phyloP scores from a whole-genome alignment of 331 rosid genomes.

The Quercus phellos region DNA sequence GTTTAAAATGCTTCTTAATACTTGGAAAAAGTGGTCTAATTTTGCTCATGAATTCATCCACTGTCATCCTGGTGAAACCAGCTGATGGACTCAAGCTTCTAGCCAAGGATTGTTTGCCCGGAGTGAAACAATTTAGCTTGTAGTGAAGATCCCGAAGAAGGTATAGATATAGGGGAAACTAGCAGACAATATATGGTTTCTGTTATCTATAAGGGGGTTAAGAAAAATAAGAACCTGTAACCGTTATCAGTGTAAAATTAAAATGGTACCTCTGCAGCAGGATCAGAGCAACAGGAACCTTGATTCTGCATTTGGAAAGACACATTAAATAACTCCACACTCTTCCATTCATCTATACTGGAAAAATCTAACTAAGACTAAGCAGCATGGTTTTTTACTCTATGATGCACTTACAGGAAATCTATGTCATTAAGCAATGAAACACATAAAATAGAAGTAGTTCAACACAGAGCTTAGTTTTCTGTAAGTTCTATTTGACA shows the following conservation, averaged over 20 bases:
- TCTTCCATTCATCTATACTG: background rate
- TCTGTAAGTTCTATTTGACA: background rate
- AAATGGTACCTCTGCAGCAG: conserved; percentile 36
- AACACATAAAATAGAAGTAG: background rate
- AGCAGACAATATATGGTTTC: background rate
- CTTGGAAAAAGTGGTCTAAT: conserved; percentile 27
- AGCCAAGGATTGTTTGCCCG: conserved; percentile 23
- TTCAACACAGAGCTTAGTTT: background rate
- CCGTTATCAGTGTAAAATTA: background rate
- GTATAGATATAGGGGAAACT: conserved; percentile 32
- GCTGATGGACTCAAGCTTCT: conserved; percentile 22
- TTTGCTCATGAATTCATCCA: conserved; percentile 20
- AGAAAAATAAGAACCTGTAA: background rate
- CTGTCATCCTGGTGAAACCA: conserved; percentile 28
- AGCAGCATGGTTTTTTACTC: background rate
- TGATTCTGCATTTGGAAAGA: conserved; percentile 27
- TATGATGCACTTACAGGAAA: background rate
- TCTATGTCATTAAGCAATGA: background rate
- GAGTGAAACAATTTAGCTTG: conserved; percentile 34
- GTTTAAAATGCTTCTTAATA: conserved; percentile 25
- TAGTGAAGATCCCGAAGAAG: conserved; percentile 36
- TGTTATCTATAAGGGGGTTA: background rate
- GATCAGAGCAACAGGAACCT: conserved; percentile 29
- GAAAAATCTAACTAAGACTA: background rate
- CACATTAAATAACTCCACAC: background rate